Percentiles rank a stretch among this genome's conserved stretches.
Evolutionary conservation across 257 asterid species (phyloP).

Genomic region (Scutellaria galericulata): DNA sequence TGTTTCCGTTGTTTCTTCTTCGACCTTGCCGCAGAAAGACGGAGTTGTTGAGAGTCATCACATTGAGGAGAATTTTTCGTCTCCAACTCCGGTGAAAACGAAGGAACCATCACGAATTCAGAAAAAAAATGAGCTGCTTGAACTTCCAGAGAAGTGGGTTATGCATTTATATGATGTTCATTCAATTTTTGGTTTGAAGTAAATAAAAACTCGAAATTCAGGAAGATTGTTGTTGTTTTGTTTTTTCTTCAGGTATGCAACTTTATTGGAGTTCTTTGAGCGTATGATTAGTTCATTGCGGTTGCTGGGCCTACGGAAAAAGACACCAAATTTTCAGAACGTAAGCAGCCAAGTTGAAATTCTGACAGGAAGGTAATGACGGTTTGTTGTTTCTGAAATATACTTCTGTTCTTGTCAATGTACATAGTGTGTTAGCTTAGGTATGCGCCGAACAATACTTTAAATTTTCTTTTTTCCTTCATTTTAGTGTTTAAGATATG

Average conservation of each 20-base stretch:
- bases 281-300: slow-evolving; percentile 69
- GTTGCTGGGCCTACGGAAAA: slow-evolving; percentile 63
- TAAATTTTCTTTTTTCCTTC: not conserved
- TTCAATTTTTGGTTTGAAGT: slow-evolving; percentile 9
- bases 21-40: slow-evolving; percentile 33
- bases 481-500: not conserved
- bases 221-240: slow-evolving; percentile 12
- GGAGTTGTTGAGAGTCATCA: slow-evolving; percentile 34
- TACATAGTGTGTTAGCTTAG: not conserved
- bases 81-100: slow-evolving; percentile 67
- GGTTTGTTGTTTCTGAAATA: not conserved
- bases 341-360: slow-evolving; percentile 66
- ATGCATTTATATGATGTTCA: slow-evolving; percentile 23
- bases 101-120: slow-evolving; percentile 55
- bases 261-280: slow-evolving; percentile 57
- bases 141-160: slow-evolving; percentile 73
- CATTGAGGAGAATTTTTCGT: slow-evolving; percentile 44
- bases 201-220: not conserved
- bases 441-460: not conserved
- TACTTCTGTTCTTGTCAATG: not conserved
- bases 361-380: slow-evolving; percentile 67
- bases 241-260: slow-evolving; percentile 51
- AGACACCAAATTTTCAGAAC: slow-evolving; percentile 56
- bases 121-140: slow-evolving; percentile 37
- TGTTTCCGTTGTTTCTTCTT: slow-evolving; percentile 11